Evolutionary conservation across 805 yeast species (phyloP).

Genomic region (Sugiyamaella marilandica): DNA sequence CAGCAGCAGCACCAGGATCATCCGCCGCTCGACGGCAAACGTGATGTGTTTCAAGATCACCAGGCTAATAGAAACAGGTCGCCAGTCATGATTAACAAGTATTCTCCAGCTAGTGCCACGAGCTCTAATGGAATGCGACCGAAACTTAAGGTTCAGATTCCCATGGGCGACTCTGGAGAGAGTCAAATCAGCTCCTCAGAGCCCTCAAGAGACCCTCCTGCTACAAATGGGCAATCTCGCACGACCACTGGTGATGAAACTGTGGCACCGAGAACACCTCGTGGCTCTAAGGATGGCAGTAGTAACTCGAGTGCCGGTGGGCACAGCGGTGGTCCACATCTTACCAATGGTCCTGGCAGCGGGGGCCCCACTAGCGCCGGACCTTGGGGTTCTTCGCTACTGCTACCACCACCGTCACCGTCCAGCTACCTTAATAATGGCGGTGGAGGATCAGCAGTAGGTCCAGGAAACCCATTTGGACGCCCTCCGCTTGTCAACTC

Average conservation of each 20-base stretch:
- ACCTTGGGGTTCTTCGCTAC: slow-evolving; percentile 27
- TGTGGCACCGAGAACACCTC: not conserved
- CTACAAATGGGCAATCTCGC: not conserved
- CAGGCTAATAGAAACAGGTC: not conserved
- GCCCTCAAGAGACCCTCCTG: slow-evolving; percentile 20
- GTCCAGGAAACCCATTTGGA: slow-evolving; percentile 35
- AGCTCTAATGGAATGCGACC: slow-evolving; percentile 26
- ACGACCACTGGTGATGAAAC: not conserved
- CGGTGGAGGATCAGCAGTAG: slow-evolving; percentile 19
- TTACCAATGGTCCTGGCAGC: slow-evolving; percentile 7
- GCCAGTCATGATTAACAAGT: not conserved
- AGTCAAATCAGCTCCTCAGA: slow-evolving; percentile 18
- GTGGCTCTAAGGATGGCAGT: slow-evolving; percentile 1
- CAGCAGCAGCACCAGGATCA: slow-evolving; percentile 3
- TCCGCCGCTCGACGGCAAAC: not conserved
- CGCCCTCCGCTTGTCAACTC: slow-evolving; percentile 26
- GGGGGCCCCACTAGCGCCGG: slow-evolving; percentile 21
- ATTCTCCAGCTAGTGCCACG: not conserved
- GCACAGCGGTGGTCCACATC: slow-evolving; percentile 6
- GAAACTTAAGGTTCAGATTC: slow-evolving; percentile 36
- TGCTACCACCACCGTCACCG: slow-evolving; percentile 34
- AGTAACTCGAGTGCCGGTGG: slow-evolving; percentile 15
- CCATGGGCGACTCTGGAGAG: slow-evolving; percentile 25
- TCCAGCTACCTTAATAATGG: slow-evolving; percentile 28
- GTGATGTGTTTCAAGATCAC: not conserved